Evolutionary conservation across 1,139 yeast genomes (phyloP), one percentile per base, ranked within the genome.

Genomic region (Yamadazyma atmosphaerica): DNA sequence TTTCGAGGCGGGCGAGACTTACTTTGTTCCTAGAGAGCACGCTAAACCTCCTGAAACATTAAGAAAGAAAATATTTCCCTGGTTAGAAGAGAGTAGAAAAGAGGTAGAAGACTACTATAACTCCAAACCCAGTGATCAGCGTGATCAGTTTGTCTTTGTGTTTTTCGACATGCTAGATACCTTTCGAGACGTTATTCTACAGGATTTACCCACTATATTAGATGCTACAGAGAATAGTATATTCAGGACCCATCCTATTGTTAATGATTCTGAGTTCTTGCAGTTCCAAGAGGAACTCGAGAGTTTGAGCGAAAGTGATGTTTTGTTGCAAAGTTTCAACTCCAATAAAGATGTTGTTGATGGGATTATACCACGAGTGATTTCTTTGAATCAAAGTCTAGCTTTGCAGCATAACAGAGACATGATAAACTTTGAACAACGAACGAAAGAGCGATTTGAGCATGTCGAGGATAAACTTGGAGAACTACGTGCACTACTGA

Each of bases 51-150:
- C 33, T 6, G 33, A 31, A 7, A 4, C 7, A 14, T 31, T 31
- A n/a, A 18, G 21, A 13, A 31, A 11, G 12, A 18, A 12, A 16
- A 31, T 31, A 15, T 31, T 31, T 17, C 33, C 33, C 13, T 31
- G 33, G 33, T 19, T 31, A n/a, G 33, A 31, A 14, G 23, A 8
- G 12, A 17, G 9, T 6, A 28, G 21, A 16, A 28, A 28, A 11
- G 13, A 15, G 11, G 19, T 16, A 3, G 22, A 4, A 6, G 21
- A 6, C n/a, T 4, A 28, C 4, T 28, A 16, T 15, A n/a, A 9
- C 13, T 4, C 11, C 11, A 15, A 28, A 10, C n/a, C 7, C 4
- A 9, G 6, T 9, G 32, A 16, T 4, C 4, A 16, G 4, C 8
- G 6, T 4, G 32, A 28, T 16, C n/a, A 6, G 4, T 14, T n/a